Conservation (phyloP, 768 basidiomycete species). For the Leucocoprinus sp. region DNA sequence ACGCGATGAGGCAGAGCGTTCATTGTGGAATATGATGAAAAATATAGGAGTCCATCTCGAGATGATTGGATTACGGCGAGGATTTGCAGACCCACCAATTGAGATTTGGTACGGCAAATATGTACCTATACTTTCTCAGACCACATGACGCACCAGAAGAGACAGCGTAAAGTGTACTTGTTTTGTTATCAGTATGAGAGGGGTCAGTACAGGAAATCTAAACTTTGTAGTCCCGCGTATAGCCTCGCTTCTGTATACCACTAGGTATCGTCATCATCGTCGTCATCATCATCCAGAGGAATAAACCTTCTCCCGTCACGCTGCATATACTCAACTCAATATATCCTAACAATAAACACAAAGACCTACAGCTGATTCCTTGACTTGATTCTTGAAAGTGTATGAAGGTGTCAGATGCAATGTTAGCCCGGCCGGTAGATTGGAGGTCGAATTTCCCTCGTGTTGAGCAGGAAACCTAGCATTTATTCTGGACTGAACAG, state of each 20-base stretch:
- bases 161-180: no score
- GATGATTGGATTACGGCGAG: constrained; percentile 43
- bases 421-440: neutral
- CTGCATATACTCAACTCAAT: constrained; percentile 15
- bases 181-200: neutral
- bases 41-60: constrained; percentile 48
- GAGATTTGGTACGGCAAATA: constrained; percentile 77
- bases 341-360: neutral
- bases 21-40: constrained; percentile 57
- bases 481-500: neutral
- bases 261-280: constrained; percentile 23
- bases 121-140: no score
- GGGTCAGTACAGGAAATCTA: neutral
- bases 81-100: constrained; percentile 55
- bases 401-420: neutral
- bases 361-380: constrained; percentile 2
- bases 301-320: constrained; percentile 41
- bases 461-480: neutral
- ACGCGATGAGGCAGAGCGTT: constrained; percentile 67
- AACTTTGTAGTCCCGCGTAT: neutral
- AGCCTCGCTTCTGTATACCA: no score
- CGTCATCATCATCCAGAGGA: constrained; percentile 38
- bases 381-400: neutral
- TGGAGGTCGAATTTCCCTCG: neutral
- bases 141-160: no score